phyloP scores from a whole-genome alignment of 2,329 filamentous ascomycete genomes.

The Microcyclospora pomicola region DNA sequence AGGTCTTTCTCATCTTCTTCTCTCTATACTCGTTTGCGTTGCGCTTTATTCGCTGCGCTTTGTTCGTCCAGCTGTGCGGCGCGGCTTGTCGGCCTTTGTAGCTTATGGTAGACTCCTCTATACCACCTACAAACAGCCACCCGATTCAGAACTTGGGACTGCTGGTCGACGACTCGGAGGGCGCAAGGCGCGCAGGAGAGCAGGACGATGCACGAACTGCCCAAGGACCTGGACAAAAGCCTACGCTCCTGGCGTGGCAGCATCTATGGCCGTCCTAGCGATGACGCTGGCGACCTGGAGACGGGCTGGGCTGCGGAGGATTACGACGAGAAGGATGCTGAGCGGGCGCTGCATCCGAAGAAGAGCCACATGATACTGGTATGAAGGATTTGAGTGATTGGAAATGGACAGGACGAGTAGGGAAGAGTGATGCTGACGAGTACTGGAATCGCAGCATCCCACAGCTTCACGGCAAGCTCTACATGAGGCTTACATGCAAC shows the following conservation, averaged over 20 bases:
- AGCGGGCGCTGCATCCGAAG: constrained; percentile 5
- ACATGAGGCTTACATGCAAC: too few species aligned
- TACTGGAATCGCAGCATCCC: constrained; percentile 3
- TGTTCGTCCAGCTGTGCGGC: too few species aligned
- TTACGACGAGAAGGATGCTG: constrained; percentile 9
- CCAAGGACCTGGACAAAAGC: constrained; percentile 16
- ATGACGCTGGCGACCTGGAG: constrained; percentile 7
- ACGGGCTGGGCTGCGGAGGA: constrained; percentile 9
- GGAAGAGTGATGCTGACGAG: neutral
- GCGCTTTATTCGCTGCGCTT: too few species aligned
- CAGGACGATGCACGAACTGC: constrained; percentile 20
- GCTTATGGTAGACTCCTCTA: too few species aligned
- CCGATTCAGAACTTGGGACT: neutral
- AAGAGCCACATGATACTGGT: constrained; percentile 10
- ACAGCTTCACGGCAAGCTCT: constrained; percentile 1
- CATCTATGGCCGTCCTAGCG: constrained; percentile 7
- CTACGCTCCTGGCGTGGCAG: constrained; percentile 19
- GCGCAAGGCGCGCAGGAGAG: neutral
- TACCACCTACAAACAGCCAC: too few species aligned
- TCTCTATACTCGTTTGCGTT: too few species aligned
- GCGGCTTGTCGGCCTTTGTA: too few species aligned
- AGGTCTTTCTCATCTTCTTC: too few species aligned
- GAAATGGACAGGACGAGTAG: neutral
- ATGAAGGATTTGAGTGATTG: neutral
- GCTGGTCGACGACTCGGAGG: neutral